Percentiles rank a stretch among this genome's conserved stretches.
These are phyloP conservation scores for Seminavis robusta DNA, from an alignment of 108 stramenopile genomes.

Conservation along the genomic window DNA sequence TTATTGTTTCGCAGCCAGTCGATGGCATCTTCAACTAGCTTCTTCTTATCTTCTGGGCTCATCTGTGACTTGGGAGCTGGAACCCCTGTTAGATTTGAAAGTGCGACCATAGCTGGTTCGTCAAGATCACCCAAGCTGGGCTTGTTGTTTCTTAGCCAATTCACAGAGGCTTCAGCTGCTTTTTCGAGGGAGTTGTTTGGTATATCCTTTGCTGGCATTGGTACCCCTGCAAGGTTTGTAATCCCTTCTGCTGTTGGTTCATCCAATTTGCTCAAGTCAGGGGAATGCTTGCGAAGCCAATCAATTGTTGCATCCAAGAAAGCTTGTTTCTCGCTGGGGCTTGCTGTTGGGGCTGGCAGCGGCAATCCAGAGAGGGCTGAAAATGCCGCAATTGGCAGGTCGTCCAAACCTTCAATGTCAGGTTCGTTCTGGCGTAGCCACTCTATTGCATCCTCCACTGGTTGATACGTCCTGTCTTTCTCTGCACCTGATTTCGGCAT, in stretches of 20 bases:
- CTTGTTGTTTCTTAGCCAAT: constrained; percentile 5
- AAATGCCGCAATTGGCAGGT: constrained; percentile 1
- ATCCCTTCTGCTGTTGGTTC: neutral
- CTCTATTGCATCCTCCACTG: constrained; percentile 20
- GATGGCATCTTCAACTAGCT: constrained; percentile 14
- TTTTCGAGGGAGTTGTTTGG: constrained; percentile 5
- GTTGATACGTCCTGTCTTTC: neutral
- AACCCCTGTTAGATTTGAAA: constrained; percentile 4
- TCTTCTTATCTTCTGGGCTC: constrained; percentile 1
- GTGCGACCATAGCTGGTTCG: constrained; percentile 1
- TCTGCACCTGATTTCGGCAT: neutral
- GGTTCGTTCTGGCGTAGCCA: constrained; percentile 13
- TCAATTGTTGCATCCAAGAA: constrained; percentile 25
- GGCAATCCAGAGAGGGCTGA: neutral
- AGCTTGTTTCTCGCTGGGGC: neutral
- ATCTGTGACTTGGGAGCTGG: neutral
- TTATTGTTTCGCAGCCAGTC: constrained; percentile 22
- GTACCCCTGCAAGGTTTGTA: constrained; percentile 1
- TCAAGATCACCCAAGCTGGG: neutral
- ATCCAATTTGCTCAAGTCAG: neutral
- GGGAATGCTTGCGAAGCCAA: constrained; percentile 25
- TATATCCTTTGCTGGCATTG: neutral
- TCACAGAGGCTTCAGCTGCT: neutral
- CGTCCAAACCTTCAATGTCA: neutral
- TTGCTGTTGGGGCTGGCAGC: neutral